Base-by-base conservation (phyloP, 1,284 basidiomycete species). In the Boletus semigastroideus region DNA sequence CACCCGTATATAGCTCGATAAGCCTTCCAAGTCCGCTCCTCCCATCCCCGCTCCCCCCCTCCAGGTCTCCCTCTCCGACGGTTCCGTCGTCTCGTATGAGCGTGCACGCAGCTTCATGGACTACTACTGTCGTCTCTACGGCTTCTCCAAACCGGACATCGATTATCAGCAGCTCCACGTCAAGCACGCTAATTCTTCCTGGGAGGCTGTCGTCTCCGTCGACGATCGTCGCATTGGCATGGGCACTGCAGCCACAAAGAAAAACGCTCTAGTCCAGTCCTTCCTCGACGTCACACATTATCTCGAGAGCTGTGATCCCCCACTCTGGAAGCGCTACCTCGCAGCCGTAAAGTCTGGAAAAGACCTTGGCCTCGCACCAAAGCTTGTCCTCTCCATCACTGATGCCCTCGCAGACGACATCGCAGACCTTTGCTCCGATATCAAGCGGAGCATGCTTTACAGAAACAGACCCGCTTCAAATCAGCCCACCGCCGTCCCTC, bases 51-150 rank as follows among this genome's bases (percentile, higher is more conserved):
- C 48, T 0, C 47, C 52, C 16, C 55, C 61, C 1, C 52, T 57
- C 1, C 60, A 71, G 22, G 66, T 71, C 33, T 66, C 63, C 6
- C 77, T 97, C 19, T 82, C 83, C 16, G 87, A 94, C 64, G 85
- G 85, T 22, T 78, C 83, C 5, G 61, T 72, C 25, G 78, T 96
- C 58, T 76, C 74, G 8, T 86, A 87, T 44, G 91, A 94, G 52
- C 80, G 82, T 44, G 93, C 94, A 0, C 84, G 89, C 49, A 84
- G 84, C 58, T 98, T 98, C 72, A 94, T 98, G 86, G 94, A 95
- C 60, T 98, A 90, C 66, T 98, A 98, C 67, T 97, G 94, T 69
- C 82, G 85, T 40, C 79, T 84, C 37, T 97, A 87, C 69, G 76
- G 77, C 33, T 95, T 95, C 61, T 78, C 79, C n/a, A 84, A 83